Evolutionary conservation across 2,329 filamentous ascomycete species (phyloP), one percentile per base, ranked within the genome.

Genomic region (Trichothecium sympodiale): DNA sequence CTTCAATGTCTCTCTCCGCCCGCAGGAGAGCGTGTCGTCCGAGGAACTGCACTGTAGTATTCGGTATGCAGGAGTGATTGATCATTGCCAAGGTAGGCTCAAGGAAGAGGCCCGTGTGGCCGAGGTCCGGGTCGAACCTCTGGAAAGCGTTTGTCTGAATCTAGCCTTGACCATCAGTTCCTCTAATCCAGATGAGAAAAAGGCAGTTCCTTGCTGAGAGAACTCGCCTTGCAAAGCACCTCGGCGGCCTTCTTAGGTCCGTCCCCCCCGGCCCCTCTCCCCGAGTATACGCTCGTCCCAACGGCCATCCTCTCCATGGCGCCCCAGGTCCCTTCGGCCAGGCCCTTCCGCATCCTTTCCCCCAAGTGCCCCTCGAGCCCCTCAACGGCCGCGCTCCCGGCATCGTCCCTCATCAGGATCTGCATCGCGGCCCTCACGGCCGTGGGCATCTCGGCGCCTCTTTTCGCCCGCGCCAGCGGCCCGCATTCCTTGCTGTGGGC

Each of bases 141-240:
- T 73, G 71, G 48, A 80, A 80, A 4, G 72, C 64, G 52, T 80
- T 80, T 27, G 73, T 74, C 48, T 74, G 64, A 39, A 77, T 65
- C 73, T 78, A 15, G 1, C 8, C 3, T 7, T 25, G 8, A 20
- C n/a, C n/a, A 20, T 47, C 5, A 45, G 38, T 18, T 8, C 33
- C 9, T 17, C 34, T n/a, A 34, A 6, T 7, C 4, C n/a, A 30
- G 3, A 6, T 20, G 29, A 9, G n/a, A 33, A 9, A 15, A 27
- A 12, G 7, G 27, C 17, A 14, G 30, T 8, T 17, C 4, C 9
- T 14, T n/a, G 13, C 15, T 17, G 3, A 29, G 3, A 31, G 3
- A n/a, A 10, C 54, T 37, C 46, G 74, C 71, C 60, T 74, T 71
- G 54, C 71, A 76, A 26, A 77, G 42, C 3, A 72, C 44, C 37